Percentiles rank a stretch among this genome's conserved stretches.
Evolutionary conservation across 2,329 filamentous ascomycete genomes (phyloP).

Genomic region (Escovopsis sp.): DNA sequence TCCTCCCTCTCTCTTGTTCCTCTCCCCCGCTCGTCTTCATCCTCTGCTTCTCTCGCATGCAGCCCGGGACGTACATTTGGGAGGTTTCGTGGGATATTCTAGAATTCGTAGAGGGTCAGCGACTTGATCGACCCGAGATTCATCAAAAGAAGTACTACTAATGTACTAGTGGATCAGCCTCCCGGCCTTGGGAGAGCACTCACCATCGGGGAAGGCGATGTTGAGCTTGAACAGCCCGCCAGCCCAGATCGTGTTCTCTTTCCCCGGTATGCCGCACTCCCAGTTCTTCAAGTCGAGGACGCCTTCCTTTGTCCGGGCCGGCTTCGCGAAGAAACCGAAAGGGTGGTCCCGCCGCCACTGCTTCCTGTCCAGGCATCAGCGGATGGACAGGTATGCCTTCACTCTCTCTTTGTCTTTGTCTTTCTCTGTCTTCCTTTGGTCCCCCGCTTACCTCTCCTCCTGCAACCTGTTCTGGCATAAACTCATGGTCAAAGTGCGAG

Average conservation of each 20-base stretch:
- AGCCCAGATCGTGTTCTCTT: conserved; percentile 94
- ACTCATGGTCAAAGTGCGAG: conserved; percentile 44
- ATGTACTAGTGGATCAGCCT: no score
- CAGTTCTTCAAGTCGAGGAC: conserved; percentile 85
- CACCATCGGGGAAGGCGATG: conserved; percentile 85
- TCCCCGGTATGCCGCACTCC: conserved; percentile 94
- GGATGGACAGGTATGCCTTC: neutral
- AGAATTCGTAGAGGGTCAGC: no score
- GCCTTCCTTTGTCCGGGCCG: conserved; percentile 62
- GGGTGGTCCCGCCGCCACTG: conserved; percentile 96
- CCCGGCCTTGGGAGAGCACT: conserved; percentile 16
- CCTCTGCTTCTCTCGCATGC: no score
- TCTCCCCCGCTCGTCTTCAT: no score
- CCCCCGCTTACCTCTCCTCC: conserved; percentile 59
- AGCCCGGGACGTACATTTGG: conserved; percentile 93
- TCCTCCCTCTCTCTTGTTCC: no score
- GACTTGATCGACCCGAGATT: no score
- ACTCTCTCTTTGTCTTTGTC: neutral
- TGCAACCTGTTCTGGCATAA: conserved; percentile 78
- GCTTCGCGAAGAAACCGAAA: conserved; percentile 92
- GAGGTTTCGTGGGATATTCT: conserved; percentile 98
- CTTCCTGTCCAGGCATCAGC: conserved; percentile 46
- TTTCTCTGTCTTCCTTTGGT: no score
- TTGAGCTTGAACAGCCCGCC: conserved; percentile 94
- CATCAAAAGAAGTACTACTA: conserved; percentile 6